Evolutionary conservation across 2,329 filamentous ascomycete genomes (phyloP).

Genomic region (Scedosporium minutisporum): DNA sequence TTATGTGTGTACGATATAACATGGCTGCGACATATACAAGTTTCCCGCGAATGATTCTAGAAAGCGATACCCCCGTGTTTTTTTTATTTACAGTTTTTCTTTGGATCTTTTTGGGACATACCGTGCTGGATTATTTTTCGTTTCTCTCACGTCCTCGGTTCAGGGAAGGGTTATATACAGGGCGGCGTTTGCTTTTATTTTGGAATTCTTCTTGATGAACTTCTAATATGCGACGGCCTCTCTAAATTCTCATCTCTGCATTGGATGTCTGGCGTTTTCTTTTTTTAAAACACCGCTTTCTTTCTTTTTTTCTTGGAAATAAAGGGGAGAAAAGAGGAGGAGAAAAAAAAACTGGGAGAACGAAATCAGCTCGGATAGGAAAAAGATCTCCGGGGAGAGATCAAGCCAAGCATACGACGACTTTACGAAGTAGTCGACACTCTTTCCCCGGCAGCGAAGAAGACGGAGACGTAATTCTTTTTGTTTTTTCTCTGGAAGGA

Average conservation of each 20-base stretch:
- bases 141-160: constrained; percentile 9
- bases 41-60: not conserved
- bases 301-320: not conserved
- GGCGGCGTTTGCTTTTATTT: not conserved
- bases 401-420: too few species aligned
- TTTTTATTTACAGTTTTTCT: not conserved
- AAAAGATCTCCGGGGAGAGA: not conserved
- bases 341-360: not conserved
- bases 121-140: constrained; percentile 8
- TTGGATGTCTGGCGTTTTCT: not conserved
- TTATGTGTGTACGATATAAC: not conserved
- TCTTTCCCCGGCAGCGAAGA: not conserved
- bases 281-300: constrained; percentile 4
- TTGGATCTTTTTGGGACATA: constrained; percentile 1
- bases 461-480: not conserved
- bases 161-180: constrained; percentile 2
- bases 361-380: not conserved
- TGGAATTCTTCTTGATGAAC: not conserved
- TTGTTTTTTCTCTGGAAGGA: not conserved
- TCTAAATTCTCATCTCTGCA: not conserved
- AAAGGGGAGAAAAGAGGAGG: constrained; percentile 3
- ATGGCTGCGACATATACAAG: not conserved
- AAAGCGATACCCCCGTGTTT: not conserved
- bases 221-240: constrained; percentile 3
- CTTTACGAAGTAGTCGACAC: not conserved